Conservation (phyloP, 2,329 filamentous ascomycete species). For the Stagonosporopsis rhizophila region DNA sequence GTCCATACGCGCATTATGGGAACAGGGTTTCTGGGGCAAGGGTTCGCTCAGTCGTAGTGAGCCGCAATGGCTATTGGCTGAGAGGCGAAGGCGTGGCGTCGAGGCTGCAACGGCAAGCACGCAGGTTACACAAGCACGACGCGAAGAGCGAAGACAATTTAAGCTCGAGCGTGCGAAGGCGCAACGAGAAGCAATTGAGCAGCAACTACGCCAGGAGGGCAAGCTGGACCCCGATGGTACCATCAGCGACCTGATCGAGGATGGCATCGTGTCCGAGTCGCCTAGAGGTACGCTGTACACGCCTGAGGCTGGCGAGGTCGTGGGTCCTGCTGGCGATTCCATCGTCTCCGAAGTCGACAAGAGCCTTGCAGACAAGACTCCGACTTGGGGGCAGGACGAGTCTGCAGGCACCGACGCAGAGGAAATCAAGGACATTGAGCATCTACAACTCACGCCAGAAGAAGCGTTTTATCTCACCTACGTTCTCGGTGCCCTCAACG, state of each 20-base stretch:
- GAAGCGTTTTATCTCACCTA: constrained; percentile 92
- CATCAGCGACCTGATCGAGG: constrained; percentile 41
- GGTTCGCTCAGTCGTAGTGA: constrained; percentile 92
- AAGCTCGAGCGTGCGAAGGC: constrained; percentile 92
- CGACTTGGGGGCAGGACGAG: constrained; percentile 15
- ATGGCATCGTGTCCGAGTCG: constrained; percentile 28
- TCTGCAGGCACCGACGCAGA: constrained; percentile 10
- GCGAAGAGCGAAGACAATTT: constrained; percentile 80
- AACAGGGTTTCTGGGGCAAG: constrained; percentile 97
- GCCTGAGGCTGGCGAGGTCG: constrained; percentile 20
- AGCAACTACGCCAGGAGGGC: constrained; percentile 67
- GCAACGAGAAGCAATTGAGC: constrained; percentile 83
- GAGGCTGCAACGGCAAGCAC: constrained; percentile 76
- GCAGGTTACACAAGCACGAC: constrained; percentile 75
- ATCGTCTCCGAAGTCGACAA: constrained; percentile 25
- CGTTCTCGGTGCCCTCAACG: constrained; percentile 74
- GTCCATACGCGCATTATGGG: constrained; percentile 85
- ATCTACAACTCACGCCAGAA: constrained; percentile 88
- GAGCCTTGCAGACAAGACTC: constrained; percentile 13
- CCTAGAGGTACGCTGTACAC: constrained; percentile 31
- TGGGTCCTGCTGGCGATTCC: constrained; percentile 16
- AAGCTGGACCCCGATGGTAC: constrained; percentile 38
- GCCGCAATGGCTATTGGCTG: constrained; percentile 87
- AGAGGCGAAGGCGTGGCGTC: constrained; percentile 74
- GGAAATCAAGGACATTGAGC: constrained; percentile 65